Evolutionary conservation across 495 filamentous ascomycete species (phyloP).

Genomic region (Peziza echinospora): DNA sequence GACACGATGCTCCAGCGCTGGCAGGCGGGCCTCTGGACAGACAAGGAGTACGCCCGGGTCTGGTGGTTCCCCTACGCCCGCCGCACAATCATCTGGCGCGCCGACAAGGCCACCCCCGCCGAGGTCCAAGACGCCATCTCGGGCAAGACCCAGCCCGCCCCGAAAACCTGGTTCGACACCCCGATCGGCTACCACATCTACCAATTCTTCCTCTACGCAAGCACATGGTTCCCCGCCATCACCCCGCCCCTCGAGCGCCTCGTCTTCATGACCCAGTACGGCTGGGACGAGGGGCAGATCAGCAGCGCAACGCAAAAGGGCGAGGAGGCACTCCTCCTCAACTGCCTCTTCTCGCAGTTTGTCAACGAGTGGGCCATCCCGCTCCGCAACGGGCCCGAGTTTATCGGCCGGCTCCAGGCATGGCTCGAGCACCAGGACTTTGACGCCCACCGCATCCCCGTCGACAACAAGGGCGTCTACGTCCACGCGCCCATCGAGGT

Average conservation of each 20-base stretch:
- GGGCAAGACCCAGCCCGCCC: constrained; percentile 23
- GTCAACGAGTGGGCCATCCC: constrained; percentile 97
- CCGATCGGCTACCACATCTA: constrained; percentile 68
- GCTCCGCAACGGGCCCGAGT: constrained; percentile 70
- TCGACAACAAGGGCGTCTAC: constrained; percentile 52
- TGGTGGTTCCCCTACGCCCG: constrained; percentile 96
- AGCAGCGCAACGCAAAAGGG: constrained; percentile 59
- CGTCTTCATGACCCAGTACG: constrained; percentile 88
- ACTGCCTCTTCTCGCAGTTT: constrained; percentile 88
- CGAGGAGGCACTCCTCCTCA: constrained; percentile 67
- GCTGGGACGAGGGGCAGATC: constrained; percentile 45
- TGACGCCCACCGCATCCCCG: constrained; percentile 51
- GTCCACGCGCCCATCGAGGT: constrained; percentile 92
- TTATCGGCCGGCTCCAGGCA: constrained; percentile 54
- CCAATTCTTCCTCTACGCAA: constrained; percentile 61
- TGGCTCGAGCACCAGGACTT: constrained; percentile 55
- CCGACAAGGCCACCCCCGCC: constrained; percentile 29
- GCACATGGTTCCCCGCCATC: constrained; percentile 55
- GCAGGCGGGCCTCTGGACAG: constrained; percentile 57
- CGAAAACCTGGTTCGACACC: constrained; percentile 54
- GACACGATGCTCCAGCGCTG: constrained; percentile 45
- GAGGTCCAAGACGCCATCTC: neutral
- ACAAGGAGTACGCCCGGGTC: constrained; percentile 68
- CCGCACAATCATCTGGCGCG: constrained; percentile 68
- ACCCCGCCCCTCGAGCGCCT: constrained; percentile 81